phyloP scores from a whole-genome alignment of 2,329 filamentous ascomycete genomes.

The Fusarium buharicum region DNA sequence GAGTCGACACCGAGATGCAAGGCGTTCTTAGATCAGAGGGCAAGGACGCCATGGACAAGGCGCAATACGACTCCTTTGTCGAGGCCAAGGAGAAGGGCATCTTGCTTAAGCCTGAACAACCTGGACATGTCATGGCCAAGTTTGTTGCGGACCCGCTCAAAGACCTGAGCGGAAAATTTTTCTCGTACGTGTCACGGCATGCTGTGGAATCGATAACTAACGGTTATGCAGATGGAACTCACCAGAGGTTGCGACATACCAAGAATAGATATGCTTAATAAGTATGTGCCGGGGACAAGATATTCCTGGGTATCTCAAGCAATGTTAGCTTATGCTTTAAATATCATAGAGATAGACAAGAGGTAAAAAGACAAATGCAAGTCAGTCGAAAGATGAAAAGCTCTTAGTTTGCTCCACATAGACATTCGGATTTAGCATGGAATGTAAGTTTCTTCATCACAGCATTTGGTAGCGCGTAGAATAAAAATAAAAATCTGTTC shows the following conservation, averaged over 20 bases:
- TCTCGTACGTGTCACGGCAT: conserved; percentile 64
- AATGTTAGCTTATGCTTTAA: conserved; percentile 39
- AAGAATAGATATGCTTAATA: conserved; percentile 46
- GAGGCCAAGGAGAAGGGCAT: conserved; percentile 75
- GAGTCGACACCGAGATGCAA: conserved; percentile 93
- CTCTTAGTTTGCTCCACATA: conserved; percentile 75
- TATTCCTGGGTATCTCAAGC: conserved; percentile 38
- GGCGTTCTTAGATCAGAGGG: conserved; percentile 75
- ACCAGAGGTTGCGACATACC: conserved; percentile 64
- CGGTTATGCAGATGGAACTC: conserved; percentile 51
- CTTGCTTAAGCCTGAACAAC: conserved; percentile 83
- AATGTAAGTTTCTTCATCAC: conserved; percentile 77
- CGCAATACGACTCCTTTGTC: conserved; percentile 74
- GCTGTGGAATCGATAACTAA: conserved; percentile 27
- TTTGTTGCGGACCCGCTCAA: conserved; percentile 73
- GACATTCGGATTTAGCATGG: conserved; percentile 79
- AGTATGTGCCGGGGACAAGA: not conserved
- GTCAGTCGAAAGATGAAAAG: conserved; percentile 91
- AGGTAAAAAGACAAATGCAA: conserved; percentile 47
- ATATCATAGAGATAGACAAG: conserved; percentile 29
- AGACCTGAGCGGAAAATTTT: conserved; percentile 79
- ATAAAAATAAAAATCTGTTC: conserved; percentile 38
- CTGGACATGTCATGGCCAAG: conserved; percentile 85
- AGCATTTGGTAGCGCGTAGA: conserved; percentile 40
- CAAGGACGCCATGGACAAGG: conserved; percentile 59